These are phyloP conservation scores for Candida anutae DNA, from an alignment of 1,139 yeast genomes.

Conservation along the genomic window DNA sequence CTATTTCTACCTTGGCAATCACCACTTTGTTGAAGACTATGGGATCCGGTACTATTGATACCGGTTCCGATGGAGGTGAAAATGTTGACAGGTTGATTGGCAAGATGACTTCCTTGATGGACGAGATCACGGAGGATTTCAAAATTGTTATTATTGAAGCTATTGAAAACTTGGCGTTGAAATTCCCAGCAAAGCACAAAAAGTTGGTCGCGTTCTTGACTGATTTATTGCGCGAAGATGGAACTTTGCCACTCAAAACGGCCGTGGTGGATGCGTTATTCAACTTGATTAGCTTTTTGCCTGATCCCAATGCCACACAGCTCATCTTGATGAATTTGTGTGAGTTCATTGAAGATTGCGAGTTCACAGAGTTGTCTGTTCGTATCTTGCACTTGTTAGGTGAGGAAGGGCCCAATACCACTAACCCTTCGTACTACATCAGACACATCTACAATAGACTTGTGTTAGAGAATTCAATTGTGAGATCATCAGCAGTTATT, in stretches of 20 bases:
- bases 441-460: constrained; percentile 96
- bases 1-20: constrained; percentile 97
- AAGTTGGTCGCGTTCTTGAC: constrained; percentile 77
- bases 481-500: constrained; percentile 91
- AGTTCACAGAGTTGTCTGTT: constrained; percentile 85
- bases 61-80: constrained; percentile 36
- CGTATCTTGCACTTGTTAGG: constrained; percentile 88
- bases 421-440: constrained; percentile 84
- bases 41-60: constrained; percentile 49
- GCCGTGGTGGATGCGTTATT: constrained; percentile 87
- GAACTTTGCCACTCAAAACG: constrained; percentile 77
- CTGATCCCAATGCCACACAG: constrained; percentile 67
- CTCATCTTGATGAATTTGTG: constrained; percentile 81
- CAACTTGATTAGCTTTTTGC: constrained; percentile 82
- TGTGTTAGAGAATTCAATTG: constrained; percentile 89
- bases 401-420: constrained; percentile 84
- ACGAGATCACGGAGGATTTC: constrained; percentile 93
- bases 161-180: constrained; percentile 81
- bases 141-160: constrained; percentile 93
- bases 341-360: constrained; percentile 98
- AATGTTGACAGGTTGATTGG: constrained; percentile 84
- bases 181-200: constrained; percentile 87
- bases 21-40: constrained; percentile 94
- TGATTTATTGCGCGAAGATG: constrained; percentile 84
- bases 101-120: constrained; percentile 84